phyloP scores from a whole-genome alignment of 176 grass and related monocot species.

The bread wheat (Triticum aestivum) region DNA sequence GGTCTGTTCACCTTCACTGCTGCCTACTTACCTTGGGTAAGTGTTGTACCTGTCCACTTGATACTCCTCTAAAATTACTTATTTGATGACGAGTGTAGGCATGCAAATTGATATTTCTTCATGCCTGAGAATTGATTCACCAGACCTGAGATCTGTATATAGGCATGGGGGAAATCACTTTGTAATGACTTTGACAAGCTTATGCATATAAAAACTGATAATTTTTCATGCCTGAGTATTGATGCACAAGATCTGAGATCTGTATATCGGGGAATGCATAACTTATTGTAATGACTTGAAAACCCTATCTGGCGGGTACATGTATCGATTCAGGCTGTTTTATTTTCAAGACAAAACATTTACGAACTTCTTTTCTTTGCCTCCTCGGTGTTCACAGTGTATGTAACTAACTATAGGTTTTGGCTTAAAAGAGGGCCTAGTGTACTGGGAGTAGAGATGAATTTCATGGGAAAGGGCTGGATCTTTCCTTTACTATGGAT shows the following conservation, averaged over 20 bases:
- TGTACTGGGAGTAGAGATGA: background rate
- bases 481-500: background rate
- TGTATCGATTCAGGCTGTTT: background rate
- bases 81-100: background rate
- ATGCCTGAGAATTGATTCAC: background rate
- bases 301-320: background rate
- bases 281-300: background rate
- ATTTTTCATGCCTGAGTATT: background rate
- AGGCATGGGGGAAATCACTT: background rate
- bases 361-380: background rate
- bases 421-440: background rate
- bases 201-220: background rate
- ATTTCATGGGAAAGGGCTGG: background rate
- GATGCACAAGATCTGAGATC: background rate
- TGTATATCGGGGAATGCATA: background rate
- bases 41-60: background rate
- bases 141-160: background rate
- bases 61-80: conserved; percentile 29
- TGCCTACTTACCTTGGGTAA: conserved; percentile 96
- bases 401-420: background rate
- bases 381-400: background rate
- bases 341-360: background rate
- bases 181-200: background rate
- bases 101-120: background rate
- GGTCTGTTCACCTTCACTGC: conserved; percentile 98